These are phyloP conservation scores for Botryotinia narcissicola DNA, from an alignment of 2,329 filamentous ascomycete genomes.

Conservation along the genomic window DNA sequence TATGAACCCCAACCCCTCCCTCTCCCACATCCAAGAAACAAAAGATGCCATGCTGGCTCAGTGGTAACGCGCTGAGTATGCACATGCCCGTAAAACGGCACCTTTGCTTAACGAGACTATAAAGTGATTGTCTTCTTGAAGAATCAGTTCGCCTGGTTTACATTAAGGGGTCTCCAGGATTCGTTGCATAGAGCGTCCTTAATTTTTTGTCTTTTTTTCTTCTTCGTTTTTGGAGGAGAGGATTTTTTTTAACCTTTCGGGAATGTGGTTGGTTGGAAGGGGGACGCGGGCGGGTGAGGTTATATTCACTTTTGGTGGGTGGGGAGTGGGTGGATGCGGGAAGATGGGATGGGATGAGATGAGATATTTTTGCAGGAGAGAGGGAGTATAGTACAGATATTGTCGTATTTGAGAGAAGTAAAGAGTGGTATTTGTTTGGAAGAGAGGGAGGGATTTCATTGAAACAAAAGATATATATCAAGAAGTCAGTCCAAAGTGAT, in stretches of 20 bases:
- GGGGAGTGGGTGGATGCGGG: background rate
- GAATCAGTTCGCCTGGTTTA: background rate
- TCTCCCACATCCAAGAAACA: background rate
- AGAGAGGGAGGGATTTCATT: background rate
- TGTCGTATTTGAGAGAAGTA: background rate
- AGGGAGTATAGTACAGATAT: background rate
- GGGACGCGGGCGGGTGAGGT: background rate
- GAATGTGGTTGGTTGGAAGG: background rate
- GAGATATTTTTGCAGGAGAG: background rate
- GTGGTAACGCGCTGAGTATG: background rate
- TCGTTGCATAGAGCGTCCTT: conserved; percentile 1
- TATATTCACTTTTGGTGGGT: background rate
- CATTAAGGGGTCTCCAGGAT: background rate
- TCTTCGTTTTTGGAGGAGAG: background rate
- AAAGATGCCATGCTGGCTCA: background rate
- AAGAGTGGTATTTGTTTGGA: background rate
- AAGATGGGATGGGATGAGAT: background rate
- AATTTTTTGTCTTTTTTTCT: background rate
- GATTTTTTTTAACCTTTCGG: background rate
- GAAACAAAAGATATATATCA: background rate
- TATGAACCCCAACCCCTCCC: background rate
- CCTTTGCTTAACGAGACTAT: background rate
- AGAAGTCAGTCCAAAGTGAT: background rate
- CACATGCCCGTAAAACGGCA: background rate
- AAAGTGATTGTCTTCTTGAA: background rate